Percentiles rank a stretch among this genome's conserved stretches.
Conservation (phyloP, 805 yeast genomes). For the Metschnikowia santaceciliae region DNA sequence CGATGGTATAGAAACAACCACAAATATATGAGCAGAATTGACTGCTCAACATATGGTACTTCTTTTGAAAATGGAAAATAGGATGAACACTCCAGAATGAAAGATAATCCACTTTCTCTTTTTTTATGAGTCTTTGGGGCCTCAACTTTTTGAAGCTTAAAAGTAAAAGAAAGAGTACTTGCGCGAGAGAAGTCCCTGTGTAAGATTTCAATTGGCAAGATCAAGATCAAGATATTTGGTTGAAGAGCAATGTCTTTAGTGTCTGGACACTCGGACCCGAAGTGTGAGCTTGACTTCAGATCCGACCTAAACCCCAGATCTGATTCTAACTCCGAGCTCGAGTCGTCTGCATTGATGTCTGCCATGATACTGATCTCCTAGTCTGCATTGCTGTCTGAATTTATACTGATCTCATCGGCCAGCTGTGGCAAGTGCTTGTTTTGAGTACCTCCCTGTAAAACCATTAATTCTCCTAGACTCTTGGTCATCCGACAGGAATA, state of each 20-base stretch:
- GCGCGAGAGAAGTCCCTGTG: too few relatives aligned
- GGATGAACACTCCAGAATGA: too few relatives aligned
- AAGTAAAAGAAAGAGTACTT: too few relatives aligned
- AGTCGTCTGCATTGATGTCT: not conserved
- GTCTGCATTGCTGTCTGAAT: not conserved
- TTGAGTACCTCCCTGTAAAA: not conserved
- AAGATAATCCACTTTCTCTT: too few relatives aligned
- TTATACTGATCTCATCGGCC: conserved; percentile 16
- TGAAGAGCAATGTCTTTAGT: not conserved
- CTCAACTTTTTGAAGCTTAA: too few relatives aligned
- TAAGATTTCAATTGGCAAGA: too few relatives aligned
- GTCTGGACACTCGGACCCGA: conserved; percentile 1
- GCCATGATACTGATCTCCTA: conserved; percentile 11
- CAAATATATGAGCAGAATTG: too few relatives aligned
- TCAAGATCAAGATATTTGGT: too few relatives aligned
- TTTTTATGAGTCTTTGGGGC: too few relatives aligned
- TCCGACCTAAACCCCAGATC: not conserved
- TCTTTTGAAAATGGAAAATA: too few relatives aligned
- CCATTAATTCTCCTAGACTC: not conserved
- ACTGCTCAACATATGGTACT: too few relatives aligned
- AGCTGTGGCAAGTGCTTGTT: conserved; percentile 8
- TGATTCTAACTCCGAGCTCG: not conserved
- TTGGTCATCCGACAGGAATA: not conserved
- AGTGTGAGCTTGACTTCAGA: conserved; percentile 2
- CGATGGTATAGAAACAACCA: too few relatives aligned